These are phyloP conservation scores for Erodium trifolium DNA, from an alignment of 441 rosid species.

Conservation along the genomic window DNA sequence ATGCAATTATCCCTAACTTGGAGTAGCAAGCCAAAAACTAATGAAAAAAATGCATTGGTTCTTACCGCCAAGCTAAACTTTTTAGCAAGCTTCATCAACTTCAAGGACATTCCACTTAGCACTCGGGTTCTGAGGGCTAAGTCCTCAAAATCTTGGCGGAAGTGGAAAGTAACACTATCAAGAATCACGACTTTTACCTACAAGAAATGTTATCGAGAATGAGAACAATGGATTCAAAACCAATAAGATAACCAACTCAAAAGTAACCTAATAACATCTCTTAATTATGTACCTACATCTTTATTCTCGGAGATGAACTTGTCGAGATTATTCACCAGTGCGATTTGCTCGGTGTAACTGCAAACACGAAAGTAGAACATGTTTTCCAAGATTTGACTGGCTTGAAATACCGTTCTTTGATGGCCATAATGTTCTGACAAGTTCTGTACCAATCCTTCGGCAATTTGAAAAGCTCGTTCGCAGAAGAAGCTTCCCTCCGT, in stretches of 20 bases:
- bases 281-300: slow-evolving; percentile 45
- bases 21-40: background rate
- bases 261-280: background rate
- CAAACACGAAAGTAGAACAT: slow-evolving; percentile 80
- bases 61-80: slow-evolving; percentile 71
- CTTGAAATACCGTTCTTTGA: slow-evolving; percentile 38
- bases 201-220: slow-evolving; percentile 7
- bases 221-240: background rate
- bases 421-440: slow-evolving; percentile 47
- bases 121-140: slow-evolving; percentile 65
- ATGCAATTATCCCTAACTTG: no score
- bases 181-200: slow-evolving; percentile 78
- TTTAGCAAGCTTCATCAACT: slow-evolving; percentile 83
- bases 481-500: slow-evolving; percentile 94
- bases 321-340: slow-evolving; percentile 66
- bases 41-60: slow-evolving; percentile 3
- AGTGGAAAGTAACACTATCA: slow-evolving; percentile 87
- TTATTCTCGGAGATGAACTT: slow-evolving; percentile 66
- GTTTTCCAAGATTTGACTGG: slow-evolving; percentile 55
- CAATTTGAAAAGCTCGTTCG: slow-evolving; percentile 80
- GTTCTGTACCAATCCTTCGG: slow-evolving; percentile 69
- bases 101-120: slow-evolving; percentile 67
- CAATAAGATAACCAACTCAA: background rate
- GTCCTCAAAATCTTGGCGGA: slow-evolving; percentile 92
- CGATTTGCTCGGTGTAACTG: slow-evolving; percentile 80